Percentiles rank a stretch among this genome's conserved stretches.
These are phyloP conservation scores for Cutaneotrichosporon cutaneum DNA, from an alignment of 1,284 basidiomycete species.

Conservation along the genomic window DNA sequence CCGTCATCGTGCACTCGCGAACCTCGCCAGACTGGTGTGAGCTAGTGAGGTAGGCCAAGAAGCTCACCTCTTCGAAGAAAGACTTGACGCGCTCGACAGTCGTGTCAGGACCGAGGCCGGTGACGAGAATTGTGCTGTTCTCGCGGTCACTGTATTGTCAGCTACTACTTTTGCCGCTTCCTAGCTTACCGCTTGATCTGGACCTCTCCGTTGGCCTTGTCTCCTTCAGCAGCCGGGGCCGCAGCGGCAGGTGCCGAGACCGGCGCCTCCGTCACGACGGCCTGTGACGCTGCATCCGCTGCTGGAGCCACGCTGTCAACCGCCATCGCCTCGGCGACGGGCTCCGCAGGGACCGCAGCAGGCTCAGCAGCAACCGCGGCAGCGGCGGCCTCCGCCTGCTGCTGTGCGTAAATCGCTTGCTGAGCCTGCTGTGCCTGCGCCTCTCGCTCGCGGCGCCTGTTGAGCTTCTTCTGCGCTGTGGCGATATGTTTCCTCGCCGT, in stretches of 20 bases:
- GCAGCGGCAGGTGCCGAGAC: background rate
- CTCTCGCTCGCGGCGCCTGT: constrained; percentile 67
- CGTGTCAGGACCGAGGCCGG: constrained; percentile 63
- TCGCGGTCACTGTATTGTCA: constrained; percentile 76
- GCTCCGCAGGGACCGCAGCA: background rate
- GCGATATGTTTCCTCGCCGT: constrained; percentile 67
- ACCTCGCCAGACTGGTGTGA: constrained; percentile 72
- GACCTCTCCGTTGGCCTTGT: constrained; percentile 28
- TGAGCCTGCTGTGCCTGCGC: constrained; percentile 21
- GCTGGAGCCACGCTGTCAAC: constrained; percentile 9
- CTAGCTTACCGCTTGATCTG: constrained; percentile 28
- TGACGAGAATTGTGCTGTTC: constrained; percentile 86
- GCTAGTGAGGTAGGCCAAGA: background rate
- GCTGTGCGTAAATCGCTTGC: constrained; percentile 23
- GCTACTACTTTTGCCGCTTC: background rate
- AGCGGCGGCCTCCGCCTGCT: constrained; percentile 13
- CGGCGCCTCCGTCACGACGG: background rate
- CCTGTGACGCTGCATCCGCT: background rate
- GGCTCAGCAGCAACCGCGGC: constrained; percentile 10
- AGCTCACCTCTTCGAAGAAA: constrained; percentile 80
- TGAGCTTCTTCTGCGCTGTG: constrained; percentile 64
- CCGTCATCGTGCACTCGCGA: constrained; percentile 64
- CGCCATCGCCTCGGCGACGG: background rate
- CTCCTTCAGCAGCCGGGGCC: constrained; percentile 21
- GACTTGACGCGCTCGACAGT: constrained; percentile 65